Percentiles rank a stretch among this genome's conserved stretches.
phyloP scores from a whole-genome alignment of 2,329 filamentous ascomycete genomes.

The Penicillium sp. region DNA sequence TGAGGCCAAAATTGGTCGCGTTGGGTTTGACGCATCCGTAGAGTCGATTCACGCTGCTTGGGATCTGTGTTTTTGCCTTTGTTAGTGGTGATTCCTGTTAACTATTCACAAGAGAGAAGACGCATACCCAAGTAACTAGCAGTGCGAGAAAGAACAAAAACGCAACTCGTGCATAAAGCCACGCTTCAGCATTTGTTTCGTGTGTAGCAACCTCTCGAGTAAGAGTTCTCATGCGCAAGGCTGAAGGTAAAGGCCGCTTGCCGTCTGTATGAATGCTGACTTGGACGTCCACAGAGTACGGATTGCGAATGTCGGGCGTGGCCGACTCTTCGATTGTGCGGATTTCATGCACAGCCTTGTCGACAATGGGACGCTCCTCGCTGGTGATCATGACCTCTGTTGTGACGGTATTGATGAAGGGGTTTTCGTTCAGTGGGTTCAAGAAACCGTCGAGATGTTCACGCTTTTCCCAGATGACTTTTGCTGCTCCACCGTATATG shows the following conservation, averaged over 20 bases:
- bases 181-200: conserved; percentile 29
- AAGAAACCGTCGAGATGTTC: conserved; percentile 15
- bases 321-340: neutral
- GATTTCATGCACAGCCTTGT: conserved; percentile 5
- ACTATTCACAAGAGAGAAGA: neutral
- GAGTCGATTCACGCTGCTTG: conserved; percentile 68
- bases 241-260: conserved; percentile 38
- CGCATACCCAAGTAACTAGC: conserved; percentile 30
- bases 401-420: conserved; percentile 13
- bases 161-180: conserved; percentile 26
- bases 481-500: conserved; percentile 15
- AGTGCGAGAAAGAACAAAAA: conserved; percentile 30
- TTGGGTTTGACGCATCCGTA: conserved; percentile 60
- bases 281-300: conserved; percentile 23
- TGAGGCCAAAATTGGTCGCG: conserved; percentile 52
- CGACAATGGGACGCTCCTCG: conserved; percentile 15
- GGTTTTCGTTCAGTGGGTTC: conserved; percentile 16
- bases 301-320: neutral
- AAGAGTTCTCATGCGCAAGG: conserved; percentile 11
- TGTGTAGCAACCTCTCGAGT: conserved; percentile 15
- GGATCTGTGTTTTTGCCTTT: conserved; percentile 39
- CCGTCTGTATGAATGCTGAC: conserved; percentile 36
- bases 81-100: neutral
- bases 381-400: conserved; percentile 15
- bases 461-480: conserved; percentile 14